Evolutionary conservation across 768 basidiomycete species (phyloP).

Genomic region (Phaeotremella skinneri): DNA sequence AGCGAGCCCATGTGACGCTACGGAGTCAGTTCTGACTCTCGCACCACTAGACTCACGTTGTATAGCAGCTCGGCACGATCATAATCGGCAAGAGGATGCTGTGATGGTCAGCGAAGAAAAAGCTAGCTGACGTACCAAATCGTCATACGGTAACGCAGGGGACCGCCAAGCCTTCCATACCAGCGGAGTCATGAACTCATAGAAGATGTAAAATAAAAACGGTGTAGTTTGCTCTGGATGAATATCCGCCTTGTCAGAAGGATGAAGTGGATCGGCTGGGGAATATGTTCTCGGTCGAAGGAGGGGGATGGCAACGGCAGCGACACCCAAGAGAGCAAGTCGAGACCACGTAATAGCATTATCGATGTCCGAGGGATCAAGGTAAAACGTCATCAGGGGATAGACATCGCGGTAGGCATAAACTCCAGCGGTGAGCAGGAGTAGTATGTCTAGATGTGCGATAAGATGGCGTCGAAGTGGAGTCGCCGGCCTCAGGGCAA

Average conservation of each 20-base stretch:
- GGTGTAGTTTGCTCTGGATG: constrained; percentile 60
- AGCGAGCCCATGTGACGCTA: constrained; percentile 45
- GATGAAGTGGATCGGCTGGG: constrained; percentile 58
- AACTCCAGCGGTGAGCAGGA: constrained; percentile 57
- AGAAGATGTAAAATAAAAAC: constrained; percentile 55
- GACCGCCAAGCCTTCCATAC: constrained; percentile 47
- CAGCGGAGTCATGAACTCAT: constrained; percentile 60
- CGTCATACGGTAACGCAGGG: constrained; percentile 48
- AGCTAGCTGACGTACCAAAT: constrained; percentile 25
- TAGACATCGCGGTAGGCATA: constrained; percentile 62
- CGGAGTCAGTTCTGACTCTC: constrained; percentile 5
- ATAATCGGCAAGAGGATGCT: constrained; percentile 58
- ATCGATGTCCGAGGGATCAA: constrained; percentile 56
- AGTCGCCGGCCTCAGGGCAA: constrained; percentile 52
- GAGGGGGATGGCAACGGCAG: constrained; percentile 59
- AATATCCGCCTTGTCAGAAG: constrained; percentile 25
- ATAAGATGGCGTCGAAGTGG: constrained; percentile 53
- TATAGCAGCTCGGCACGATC: constrained; percentile 48
- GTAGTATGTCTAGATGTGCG: constrained; percentile 57
- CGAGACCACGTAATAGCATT: constrained; percentile 59
- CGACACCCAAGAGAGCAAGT: constrained; percentile 56
- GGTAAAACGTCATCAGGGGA: constrained; percentile 61
- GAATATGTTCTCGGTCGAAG: constrained; percentile 61
- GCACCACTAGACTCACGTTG: constrained; percentile 17
- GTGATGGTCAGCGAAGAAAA: background rate